These are phyloP conservation scores for Plasmopara viticola DNA, from an alignment of 352 stramenopile genomes.

Conservation along the genomic window DNA sequence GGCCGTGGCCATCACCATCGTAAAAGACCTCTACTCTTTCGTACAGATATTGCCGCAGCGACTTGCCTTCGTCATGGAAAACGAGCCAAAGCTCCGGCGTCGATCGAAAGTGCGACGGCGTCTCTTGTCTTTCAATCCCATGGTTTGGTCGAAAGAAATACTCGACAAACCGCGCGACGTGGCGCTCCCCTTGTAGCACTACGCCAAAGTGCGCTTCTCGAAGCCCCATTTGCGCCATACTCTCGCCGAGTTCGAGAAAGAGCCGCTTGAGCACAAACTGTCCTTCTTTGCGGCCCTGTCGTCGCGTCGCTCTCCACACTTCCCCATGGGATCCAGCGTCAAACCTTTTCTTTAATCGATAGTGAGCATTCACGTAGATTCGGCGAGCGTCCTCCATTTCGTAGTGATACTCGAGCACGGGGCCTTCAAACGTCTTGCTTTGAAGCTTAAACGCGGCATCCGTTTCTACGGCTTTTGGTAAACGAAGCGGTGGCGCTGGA, in stretches of 20 bases:
- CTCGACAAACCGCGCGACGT: conserved; percentile 84
- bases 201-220: conserved; percentile 82
- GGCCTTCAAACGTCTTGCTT: conserved; percentile 24
- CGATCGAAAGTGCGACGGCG: conserved; percentile 3
- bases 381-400: conserved; percentile 41
- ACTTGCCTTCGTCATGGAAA: conserved; percentile 87
- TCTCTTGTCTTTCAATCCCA: conserved; percentile 12
- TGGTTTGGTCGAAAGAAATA: conserved; percentile 66
- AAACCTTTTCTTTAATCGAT: conserved; percentile 74
- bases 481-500: conserved; percentile 14
- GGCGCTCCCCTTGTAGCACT: conserved; percentile 37
- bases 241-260: conserved; percentile 58
- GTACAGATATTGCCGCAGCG: conserved; percentile 85
- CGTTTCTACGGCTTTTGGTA: conserved; percentile 8
- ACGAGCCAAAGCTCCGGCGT: conserved; percentile 83
- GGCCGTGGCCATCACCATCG: conserved; percentile 10
- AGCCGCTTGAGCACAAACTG: conserved; percentile 84
- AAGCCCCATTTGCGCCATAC: conserved; percentile 66
- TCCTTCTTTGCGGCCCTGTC: conserved; percentile 26
- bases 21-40: conserved; percentile 40
- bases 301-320: conserved; percentile 56
- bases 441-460: background rate
- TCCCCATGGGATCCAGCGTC: conserved; percentile 81
- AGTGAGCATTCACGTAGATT: conserved; percentile 71
- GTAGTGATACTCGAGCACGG: conserved; percentile 72